These are phyloP conservation scores for Thermothelomyces thermophilus DNA, from an alignment of 2,329 filamentous ascomycete genomes.

Conservation along the genomic window DNA sequence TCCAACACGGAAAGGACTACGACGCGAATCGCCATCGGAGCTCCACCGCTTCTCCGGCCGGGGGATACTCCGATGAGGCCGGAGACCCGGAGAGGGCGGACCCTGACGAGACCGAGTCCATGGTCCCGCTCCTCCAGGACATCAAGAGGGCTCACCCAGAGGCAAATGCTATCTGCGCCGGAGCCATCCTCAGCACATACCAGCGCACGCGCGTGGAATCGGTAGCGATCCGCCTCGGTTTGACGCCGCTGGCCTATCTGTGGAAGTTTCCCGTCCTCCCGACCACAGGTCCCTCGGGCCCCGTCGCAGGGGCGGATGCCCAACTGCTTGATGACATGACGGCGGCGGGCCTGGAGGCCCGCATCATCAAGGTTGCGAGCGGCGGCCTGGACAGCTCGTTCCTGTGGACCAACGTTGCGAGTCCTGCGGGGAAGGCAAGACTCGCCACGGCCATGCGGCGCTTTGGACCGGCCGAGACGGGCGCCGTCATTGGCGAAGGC, in stretches of 20 bases:
- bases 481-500: slow-evolving; percentile 80
- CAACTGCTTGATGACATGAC: slow-evolving; percentile 77
- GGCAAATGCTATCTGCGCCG: slow-evolving; percentile 80
- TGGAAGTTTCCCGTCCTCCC: slow-evolving; percentile 85
- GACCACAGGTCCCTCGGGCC: slow-evolving; percentile 29
- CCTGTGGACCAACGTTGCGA: slow-evolving; percentile 74
- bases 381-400: slow-evolving; percentile 76
- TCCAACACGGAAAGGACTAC: slow-evolving; percentile 69
- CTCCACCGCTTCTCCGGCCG: neutral
- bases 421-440: slow-evolving; percentile 40
- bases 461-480: slow-evolving; percentile 59
- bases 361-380: slow-evolving; percentile 91
- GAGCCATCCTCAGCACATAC: slow-evolving; percentile 91
- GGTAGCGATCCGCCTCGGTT: slow-evolving; percentile 74
- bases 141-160: slow-evolving; percentile 66
- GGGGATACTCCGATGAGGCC: neutral
- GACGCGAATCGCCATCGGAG: slow-evolving; percentile 13
- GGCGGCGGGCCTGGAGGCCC: slow-evolving; percentile 68
- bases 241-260: slow-evolving; percentile 76
- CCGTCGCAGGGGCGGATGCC: slow-evolving; percentile 31
- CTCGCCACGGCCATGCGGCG: slow-evolving; percentile 51
- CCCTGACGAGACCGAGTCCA: slow-evolving; percentile 83
- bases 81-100: slow-evolving; percentile 3
- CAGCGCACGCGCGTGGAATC: slow-evolving; percentile 95
- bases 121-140: slow-evolving; percentile 65